Conservation (phyloP, 306 rosid species). For the Dalbergia oliveri region DNA sequence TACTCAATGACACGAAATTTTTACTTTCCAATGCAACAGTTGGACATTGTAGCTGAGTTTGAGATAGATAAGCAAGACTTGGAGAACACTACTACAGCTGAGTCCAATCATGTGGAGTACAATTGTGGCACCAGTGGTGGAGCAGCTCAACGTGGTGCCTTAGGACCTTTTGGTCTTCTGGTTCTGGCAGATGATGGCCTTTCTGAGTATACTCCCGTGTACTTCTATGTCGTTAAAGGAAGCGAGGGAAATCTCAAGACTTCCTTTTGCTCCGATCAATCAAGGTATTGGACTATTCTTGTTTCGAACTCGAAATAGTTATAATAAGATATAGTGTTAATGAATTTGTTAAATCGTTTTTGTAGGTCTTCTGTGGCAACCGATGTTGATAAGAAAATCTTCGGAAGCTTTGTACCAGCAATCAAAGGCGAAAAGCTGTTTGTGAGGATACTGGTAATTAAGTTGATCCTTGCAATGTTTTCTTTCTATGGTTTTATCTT, state of each 20-base stretch:
- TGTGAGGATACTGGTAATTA: constrained; percentile 76
- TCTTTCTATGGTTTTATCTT: background rate
- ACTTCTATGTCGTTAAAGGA: constrained; percentile 77
- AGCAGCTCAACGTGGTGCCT: constrained; percentile 66
- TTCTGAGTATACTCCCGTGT: constrained; percentile 76
- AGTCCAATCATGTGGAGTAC: constrained; percentile 50
- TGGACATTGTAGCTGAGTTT: constrained; percentile 83
- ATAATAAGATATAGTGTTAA: background rate
- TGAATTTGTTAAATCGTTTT: background rate
- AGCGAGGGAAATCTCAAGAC: constrained; percentile 64
- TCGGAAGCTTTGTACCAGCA: constrained; percentile 74
- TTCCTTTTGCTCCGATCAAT: constrained; percentile 75
- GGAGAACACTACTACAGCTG: constrained; percentile 38
- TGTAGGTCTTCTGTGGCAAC: constrained; percentile 76
- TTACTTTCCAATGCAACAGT: constrained; percentile 53
- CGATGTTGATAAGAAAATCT: constrained; percentile 65
- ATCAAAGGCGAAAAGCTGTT: constrained; percentile 69
- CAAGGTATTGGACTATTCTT: constrained; percentile 55
- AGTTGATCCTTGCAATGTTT: constrained; percentile 38
- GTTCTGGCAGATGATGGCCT: constrained; percentile 75
- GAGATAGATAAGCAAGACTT: constrained; percentile 70
- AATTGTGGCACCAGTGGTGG: constrained; percentile 70
- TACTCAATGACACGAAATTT: constrained; percentile 20
- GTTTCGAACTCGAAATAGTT: background rate
- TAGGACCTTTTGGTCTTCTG: constrained; percentile 87